These are phyloP conservation scores for Volvox carteri DNA, from an alignment of 163 green algal species.

Conservation along the genomic window DNA sequence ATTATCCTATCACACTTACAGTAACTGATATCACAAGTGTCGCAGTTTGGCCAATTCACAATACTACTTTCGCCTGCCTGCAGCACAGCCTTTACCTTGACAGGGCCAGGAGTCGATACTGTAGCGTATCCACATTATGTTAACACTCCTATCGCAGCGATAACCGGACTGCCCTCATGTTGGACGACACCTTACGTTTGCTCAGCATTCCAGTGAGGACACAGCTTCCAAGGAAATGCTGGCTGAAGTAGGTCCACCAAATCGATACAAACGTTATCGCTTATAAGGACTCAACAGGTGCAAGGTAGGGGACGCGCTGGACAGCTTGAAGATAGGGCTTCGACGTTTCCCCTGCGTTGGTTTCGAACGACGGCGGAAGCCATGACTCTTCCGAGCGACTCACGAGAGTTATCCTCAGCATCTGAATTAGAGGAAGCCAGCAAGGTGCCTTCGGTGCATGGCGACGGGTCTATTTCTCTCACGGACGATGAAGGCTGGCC, in stretches of 20 bases:
- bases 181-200: too few relatives aligned
- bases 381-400: conserved; percentile 7
- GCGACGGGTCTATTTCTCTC: background rate
- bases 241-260: too few relatives aligned
- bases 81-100: background rate
- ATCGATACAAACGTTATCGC: too few relatives aligned
- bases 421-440: conserved; percentile 12
- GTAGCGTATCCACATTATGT: background rate
- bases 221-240: too few relatives aligned
- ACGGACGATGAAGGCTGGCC: conserved; percentile 19
- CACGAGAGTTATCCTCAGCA: background rate
- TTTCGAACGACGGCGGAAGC: background rate
- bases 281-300: too few relatives aligned
- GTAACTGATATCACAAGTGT: too few relatives aligned
- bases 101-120: background rate
- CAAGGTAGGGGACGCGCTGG: too few relatives aligned
- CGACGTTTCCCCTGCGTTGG: background rate
- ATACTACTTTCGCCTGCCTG: background rate
- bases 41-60: background rate
- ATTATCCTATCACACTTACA: too few relatives aligned
- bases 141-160: too few relatives aligned
- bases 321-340: too few relatives aligned
- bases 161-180: too few relatives aligned
- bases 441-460: background rate
- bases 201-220: too few relatives aligned